Evolutionary conservation across 2,329 filamentous ascomycete genomes (phyloP), one percentile per base, ranked within the genome.

Genomic region (Chrysoporthe cubensis): DNA sequence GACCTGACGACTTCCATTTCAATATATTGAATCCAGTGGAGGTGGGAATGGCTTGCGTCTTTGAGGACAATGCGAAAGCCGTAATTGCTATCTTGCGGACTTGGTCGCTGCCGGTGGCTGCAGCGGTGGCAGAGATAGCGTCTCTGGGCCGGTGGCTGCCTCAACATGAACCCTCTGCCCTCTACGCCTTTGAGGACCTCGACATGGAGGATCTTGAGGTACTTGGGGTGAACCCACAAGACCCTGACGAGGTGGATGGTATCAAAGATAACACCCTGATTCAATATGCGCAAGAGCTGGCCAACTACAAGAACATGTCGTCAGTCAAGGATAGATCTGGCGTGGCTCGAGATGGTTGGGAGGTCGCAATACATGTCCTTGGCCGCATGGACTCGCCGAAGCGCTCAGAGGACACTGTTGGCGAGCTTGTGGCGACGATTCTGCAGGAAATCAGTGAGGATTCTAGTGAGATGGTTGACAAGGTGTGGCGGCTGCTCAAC

Each of bases 201-300:
- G 93, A 94, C 74, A 88, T 92, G 79, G 91, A 94, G 70, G 94
- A 97, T 75, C 81, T 97, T 57, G 92, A 96, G 80, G 87, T 97
- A 11, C 82, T 98, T 14, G 94, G 88, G 18, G 80, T 93, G 83
- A 87, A 82, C 32, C 82, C 83, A 60, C 83, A 81, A 7, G 87
- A 86, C 1, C 83, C 87, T 11, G 84, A 88, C 65, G 86, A 89
- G 71, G 76, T 85, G 60, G 85, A 88, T 69, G 84, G 93, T 8
- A 88, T 90, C 70, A 94, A 95, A 76, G 94, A 97, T 76, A 89
- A 91, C 44, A 88, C 95, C 3, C 83, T 97, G 7, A 85, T 90
- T 7, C 82, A 88, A 60, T 98, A 97, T 77, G 91, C 95, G 0
- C 85, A 89, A 62, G 84, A 86, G 34, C 77, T 95, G 26, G 84